Conservation (phyloP, 2,329 filamentous ascomycete species). For the Monilinia vaccinii-corymbosi region DNA sequence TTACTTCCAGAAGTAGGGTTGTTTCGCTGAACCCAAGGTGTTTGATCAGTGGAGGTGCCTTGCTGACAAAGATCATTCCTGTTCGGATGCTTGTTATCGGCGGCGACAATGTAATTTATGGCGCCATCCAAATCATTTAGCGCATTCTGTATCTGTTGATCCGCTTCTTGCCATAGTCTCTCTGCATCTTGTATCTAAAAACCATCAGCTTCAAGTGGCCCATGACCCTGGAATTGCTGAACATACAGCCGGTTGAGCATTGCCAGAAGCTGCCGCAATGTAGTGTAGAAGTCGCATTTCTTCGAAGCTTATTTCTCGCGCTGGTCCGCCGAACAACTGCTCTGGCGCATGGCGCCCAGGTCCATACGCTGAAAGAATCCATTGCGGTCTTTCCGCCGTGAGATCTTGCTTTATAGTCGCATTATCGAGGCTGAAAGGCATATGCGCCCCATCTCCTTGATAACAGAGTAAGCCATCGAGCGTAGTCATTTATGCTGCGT, state of each 20-base stretch:
- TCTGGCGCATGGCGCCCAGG: slow-evolving; percentile 68
- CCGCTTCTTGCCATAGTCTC: slow-evolving; percentile 52
- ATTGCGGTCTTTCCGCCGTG: slow-evolving; percentile 62
- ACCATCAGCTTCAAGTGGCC: slow-evolving; percentile 7
- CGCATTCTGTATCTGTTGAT: slow-evolving; percentile 64
- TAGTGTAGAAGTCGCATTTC: slow-evolving; percentile 79
- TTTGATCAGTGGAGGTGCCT: slow-evolving; percentile 19
- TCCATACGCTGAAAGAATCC: slow-evolving; percentile 80
- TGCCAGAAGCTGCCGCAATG: slow-evolving; percentile 51
- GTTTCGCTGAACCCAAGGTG: slow-evolving; percentile 19
- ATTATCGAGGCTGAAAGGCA: slow-evolving; percentile 25
- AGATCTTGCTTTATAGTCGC: slow-evolving; percentile 59
- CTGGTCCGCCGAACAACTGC: slow-evolving; percentile 72
- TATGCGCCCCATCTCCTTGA: slow-evolving; percentile 1
- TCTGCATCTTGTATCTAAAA: slow-evolving; percentile 50
- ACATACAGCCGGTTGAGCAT: slow-evolving; percentile 38
- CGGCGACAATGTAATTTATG: slow-evolving; percentile 56
- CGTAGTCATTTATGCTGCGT: neutral
- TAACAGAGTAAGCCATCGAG: neutral
- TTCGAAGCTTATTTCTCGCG: slow-evolving; percentile 79
- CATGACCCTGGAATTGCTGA: neutral
- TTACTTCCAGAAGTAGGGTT: slow-evolving; percentile 28
- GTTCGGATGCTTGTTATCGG: slow-evolving; percentile 65
- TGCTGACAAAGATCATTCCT: slow-evolving; percentile 52
- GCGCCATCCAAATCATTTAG: slow-evolving; percentile 63